phyloP scores from a whole-genome alignment of 495 filamentous ascomycete species.

The Podospora conica region DNA sequence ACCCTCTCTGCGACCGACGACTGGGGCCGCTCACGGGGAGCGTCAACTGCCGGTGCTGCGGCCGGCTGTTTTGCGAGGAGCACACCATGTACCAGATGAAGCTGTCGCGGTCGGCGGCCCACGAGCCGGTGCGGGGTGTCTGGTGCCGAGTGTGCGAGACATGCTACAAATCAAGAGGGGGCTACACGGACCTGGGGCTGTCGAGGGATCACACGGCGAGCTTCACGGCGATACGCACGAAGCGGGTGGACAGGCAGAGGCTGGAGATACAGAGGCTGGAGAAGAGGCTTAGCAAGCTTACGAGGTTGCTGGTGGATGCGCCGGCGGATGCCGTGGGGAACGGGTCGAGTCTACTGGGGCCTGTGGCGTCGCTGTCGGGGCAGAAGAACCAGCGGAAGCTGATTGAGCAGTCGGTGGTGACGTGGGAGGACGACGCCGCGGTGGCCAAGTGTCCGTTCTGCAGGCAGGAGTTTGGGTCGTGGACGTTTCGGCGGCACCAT shows the following conservation, averaged over 20 bases:
- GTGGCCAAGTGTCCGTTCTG: conserved; percentile 86
- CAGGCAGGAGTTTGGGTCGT: conserved; percentile 85
- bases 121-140: conserved; percentile 85
- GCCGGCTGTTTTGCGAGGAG: conserved; percentile 90
- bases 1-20: conserved; percentile 75
- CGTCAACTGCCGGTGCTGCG: conserved; percentile 89
- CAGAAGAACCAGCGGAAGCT: conserved; percentile 61
- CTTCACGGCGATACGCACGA: conserved; percentile 63
- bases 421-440: conserved; percentile 86
- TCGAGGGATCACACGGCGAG: conserved; percentile 60
- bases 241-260: conserved; percentile 72
- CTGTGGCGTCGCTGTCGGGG: conserved; percentile 32
- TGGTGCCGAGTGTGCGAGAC: conserved; percentile 97
- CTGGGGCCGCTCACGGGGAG: conserved; percentile 73
- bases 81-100: conserved; percentile 99
- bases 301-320: conserved; percentile 68
- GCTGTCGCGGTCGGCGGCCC: conserved; percentile 78
- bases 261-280: conserved; percentile 85
- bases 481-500: conserved; percentile 87
- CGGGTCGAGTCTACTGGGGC: conserved; percentile 27
- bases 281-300: conserved; percentile 85
- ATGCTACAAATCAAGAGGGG: conserved; percentile 92
- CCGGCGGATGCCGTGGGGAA: conserved; percentile 48
- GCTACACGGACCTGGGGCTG: conserved; percentile 85
- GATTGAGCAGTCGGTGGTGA: conserved; percentile 85